These are phyloP conservation scores for Malania oleifera DNA, from an alignment of 164 flowering plant species.

Conservation along the genomic window DNA sequence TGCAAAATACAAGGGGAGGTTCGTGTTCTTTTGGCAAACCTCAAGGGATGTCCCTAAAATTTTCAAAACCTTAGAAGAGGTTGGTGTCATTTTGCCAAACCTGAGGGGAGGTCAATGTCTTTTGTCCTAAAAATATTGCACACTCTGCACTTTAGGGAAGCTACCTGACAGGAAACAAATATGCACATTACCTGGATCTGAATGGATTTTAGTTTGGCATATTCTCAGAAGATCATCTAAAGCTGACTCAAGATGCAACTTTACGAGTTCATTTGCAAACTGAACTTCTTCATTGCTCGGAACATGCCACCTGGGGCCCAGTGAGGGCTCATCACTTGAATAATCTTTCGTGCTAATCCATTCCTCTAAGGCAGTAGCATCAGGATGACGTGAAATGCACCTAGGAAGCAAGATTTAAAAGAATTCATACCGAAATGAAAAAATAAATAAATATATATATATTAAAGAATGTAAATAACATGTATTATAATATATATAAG, in stretches of 20 bases:
- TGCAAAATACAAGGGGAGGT: too few species aligned
- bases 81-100: too few species aligned
- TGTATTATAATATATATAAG: neutral
- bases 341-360: constrained; percentile 84
- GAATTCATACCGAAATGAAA: neutral
- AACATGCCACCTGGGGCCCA: constrained; percentile 80
- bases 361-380: constrained; percentile 59
- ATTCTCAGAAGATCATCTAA: constrained; percentile 76
- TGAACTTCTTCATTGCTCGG: constrained; percentile 68
- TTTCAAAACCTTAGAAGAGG: too few species aligned
- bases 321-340: constrained; percentile 26
- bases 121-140: neutral
- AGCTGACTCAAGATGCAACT: constrained; percentile 75
- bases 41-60: too few species aligned
- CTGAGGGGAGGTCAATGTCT: too few species aligned
- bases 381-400: constrained; percentile 60
- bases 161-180: neutral
- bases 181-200: constrained; percentile 59
- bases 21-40: too few species aligned
- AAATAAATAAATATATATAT: too few species aligned
- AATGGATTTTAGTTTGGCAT: constrained; percentile 66
- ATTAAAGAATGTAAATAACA: neutral
- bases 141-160: neutral
- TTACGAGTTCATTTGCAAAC: constrained; percentile 83
- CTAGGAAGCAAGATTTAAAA: constrained; percentile 24